A percentile compares a stretch with the other conserved stretches of the same genome.
These are phyloP conservation scores for Ceratocystis ficicola DNA, from an alignment of 2,329 filamentous ascomycete species.

Conservation along the genomic window DNA sequence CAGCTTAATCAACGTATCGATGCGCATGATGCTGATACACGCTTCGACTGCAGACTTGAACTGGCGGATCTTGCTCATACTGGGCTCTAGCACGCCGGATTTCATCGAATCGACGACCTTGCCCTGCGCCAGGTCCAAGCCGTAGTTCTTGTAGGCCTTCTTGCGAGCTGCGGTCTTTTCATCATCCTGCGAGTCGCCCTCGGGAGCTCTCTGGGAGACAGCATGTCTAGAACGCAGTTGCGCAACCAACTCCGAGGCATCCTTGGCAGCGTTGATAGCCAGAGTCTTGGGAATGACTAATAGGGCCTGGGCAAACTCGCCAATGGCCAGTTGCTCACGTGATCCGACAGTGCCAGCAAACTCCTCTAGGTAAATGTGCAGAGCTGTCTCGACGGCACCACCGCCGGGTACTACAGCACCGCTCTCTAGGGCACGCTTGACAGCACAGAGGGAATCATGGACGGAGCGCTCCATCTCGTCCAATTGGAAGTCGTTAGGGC, in stretches of 20 bases:
- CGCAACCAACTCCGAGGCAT: conserved; percentile 86
- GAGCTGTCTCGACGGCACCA: conserved; percentile 92
- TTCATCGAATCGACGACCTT: conserved; percentile 90
- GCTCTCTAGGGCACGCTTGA: conserved; percentile 93
- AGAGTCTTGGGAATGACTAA: conserved; percentile 93
- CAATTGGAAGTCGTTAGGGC: conserved; percentile 88
- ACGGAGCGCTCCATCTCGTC: conserved; percentile 99
- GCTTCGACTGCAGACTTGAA: conserved; percentile 97
- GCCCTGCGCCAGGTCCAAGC: conserved; percentile 76
- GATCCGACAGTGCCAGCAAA: conserved; percentile 96
- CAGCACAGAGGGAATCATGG: conserved; percentile 90
- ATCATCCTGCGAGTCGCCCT: conserved; percentile 71
- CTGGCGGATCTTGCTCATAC: conserved; percentile 96
- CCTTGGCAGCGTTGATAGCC: conserved; percentile 93
- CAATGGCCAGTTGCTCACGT: conserved; percentile 92
- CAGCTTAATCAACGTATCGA: conserved; percentile 96
- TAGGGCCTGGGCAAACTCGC: conserved; percentile 89
- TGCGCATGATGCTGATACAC: conserved; percentile 97
- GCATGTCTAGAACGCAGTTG: conserved; percentile 91
- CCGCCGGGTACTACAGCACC: conserved; percentile 94
- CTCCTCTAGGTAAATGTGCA: conserved; percentile 98
- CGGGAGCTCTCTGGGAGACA: conserved; percentile 79
- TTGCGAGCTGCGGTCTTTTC: conserved; percentile 83
- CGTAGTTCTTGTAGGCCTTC: conserved; percentile 98
- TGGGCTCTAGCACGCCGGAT: conserved; percentile 88